Evolutionary conservation across 495 filamentous ascomycete species (phyloP).

Genomic region (Aspergillus biplanus): DNA sequence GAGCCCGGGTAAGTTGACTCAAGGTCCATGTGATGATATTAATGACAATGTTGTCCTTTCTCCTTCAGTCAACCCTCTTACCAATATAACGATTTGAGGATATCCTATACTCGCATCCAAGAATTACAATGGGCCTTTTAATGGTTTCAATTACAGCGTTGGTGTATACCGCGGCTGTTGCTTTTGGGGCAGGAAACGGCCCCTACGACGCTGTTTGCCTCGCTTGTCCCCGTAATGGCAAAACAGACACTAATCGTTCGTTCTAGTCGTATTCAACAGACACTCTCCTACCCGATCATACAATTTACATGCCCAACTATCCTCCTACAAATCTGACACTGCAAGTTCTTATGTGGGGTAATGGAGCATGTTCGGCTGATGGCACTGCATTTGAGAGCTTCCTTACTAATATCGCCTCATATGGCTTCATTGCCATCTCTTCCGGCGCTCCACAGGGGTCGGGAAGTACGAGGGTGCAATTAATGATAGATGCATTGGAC

Average conservation of each 20-base stretch:
- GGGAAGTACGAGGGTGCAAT: neutral
- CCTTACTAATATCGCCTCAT: slow-evolving; percentile 15
- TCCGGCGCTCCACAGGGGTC: slow-evolving; percentile 5
- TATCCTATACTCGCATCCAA: neutral
- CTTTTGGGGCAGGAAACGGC: slow-evolving; percentile 4
- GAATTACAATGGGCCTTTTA: neutral
- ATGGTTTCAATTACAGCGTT: neutral
- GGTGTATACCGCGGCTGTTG: neutral
- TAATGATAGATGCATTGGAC: slow-evolving; percentile 11
- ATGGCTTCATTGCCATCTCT: slow-evolving; percentile 13
- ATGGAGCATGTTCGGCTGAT: slow-evolving; percentile 12
- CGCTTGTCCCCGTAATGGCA: neutral
- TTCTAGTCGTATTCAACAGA: slow-evolving; percentile 3
- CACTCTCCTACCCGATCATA: slow-evolving; percentile 4
- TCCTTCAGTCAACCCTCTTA: no score
- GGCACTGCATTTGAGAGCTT: slow-evolving; percentile 13
- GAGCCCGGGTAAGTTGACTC: no score
- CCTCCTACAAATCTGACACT: neutral
- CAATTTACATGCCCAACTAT: slow-evolving; percentile 10
- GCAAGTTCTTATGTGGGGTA: slow-evolving; percentile 9
- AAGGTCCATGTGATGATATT: no score
- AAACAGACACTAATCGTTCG: neutral
- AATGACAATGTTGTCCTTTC: no score
- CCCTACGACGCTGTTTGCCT: slow-evolving; percentile 9
- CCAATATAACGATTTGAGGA: no score